Evolutionary conservation across 1,284 basidiomycete species (phyloP), one percentile per base, ranked within the genome.

Genomic region (Ganoderma leucocontextum): DNA sequence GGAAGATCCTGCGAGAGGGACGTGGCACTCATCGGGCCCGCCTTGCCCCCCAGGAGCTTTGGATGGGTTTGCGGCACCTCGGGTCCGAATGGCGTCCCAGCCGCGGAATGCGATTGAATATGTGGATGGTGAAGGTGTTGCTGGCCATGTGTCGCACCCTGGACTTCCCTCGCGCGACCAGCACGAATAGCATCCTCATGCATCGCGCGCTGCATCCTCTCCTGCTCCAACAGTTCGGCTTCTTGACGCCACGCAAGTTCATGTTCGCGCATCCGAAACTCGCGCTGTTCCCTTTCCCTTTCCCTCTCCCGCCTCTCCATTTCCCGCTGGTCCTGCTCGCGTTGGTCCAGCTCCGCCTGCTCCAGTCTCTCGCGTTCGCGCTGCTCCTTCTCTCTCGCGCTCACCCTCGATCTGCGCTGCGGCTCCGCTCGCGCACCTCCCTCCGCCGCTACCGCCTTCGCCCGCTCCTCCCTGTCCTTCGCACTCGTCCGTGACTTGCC

Each of bases 101-200:
- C 42, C 35, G 65, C 68, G 49, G 66, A 63, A 41, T 60, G 63
- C 53, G 44, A 49, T 59, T 66, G 68, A 22, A 22, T 35, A 52
- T 63, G 63, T 38, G 65, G 63, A 38, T 67, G 63, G 33, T 72
- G 70, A 38, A 75, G 76, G 53, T 75, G 77, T 36, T 70, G 74
- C 15, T 69, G 60, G 47, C 60, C 63, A 38, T 64, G 64, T 10
- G 61, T 53, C 36, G 63, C 63, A 25, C 47, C 68, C 61, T 75
- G 70, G n/a, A 22, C 66, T 33, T 67, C 67, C 52, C 65, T 41
- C 2, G 71, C 65, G 22, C 62, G 64, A n/a, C 36, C 57, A 0
- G 66, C 68, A 12, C 70, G 74, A 29, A 68, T 58, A 2, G 65
- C 62, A 41, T 75, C 74, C 52, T 72, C 74, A n/a, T 64, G 65